phyloP scores from a whole-genome alignment of 352 stramenopile species.

The Peronosclerospora sorghi region DNA sequence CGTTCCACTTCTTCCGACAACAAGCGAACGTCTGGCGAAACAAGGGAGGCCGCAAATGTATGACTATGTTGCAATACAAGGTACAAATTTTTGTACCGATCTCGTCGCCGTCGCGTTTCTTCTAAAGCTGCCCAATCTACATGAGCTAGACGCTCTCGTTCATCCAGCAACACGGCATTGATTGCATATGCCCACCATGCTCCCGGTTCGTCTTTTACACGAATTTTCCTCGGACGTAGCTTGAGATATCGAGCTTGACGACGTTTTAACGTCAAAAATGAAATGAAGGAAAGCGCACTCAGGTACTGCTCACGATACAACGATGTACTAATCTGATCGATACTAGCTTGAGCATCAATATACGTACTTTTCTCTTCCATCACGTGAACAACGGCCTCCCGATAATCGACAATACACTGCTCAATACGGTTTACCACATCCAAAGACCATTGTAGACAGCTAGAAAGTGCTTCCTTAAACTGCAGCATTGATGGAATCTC shows the following conservation, averaged over 20 bases:
- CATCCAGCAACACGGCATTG: constrained; percentile 54
- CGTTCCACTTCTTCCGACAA: constrained; percentile 39
- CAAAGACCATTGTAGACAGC: constrained; percentile 64
- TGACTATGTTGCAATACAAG: constrained; percentile 17
- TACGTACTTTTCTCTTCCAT: constrained; percentile 86
- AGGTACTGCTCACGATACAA: constrained; percentile 62
- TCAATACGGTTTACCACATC: constrained; percentile 54
- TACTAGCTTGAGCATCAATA: constrained; percentile 55
- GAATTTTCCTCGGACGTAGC: constrained; percentile 35
- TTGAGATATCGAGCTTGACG: constrained; percentile 46
- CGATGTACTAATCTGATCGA: constrained; percentile 64
- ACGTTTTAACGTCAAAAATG: constrained; percentile 53
- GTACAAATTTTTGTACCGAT: constrained; percentile 61
- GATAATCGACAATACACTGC: constrained; percentile 52
- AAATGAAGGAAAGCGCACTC: constrained; percentile 59
- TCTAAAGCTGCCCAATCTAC: constrained; percentile 55
- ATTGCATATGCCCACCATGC: constrained; percentile 77
- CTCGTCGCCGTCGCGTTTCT: constrained; percentile 20
- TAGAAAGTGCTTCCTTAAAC: constrained; percentile 62
- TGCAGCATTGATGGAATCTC: constrained; percentile 54
- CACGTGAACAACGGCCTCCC: constrained; percentile 68
- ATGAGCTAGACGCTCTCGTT: constrained; percentile 52
- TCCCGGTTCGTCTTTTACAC: constrained; percentile 35
- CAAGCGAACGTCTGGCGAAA: constrained; percentile 27
- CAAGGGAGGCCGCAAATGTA: constrained; percentile 22